phyloP scores from a whole-genome alignment of 192 early-diverging fungal species.

The Lobosporangium transversale region DNA sequence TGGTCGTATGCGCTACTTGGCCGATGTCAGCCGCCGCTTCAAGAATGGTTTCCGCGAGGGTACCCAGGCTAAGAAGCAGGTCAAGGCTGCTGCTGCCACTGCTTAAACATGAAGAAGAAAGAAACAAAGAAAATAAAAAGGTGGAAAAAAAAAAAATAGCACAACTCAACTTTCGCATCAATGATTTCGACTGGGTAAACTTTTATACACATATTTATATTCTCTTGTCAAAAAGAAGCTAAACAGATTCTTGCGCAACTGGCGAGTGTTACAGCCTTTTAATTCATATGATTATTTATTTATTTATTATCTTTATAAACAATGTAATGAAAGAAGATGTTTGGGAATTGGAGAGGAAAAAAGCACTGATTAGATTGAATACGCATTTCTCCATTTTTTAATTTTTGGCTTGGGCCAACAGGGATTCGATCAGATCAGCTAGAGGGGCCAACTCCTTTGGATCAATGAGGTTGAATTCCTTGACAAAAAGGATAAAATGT shows the following conservation, averaged over 20 bases:
- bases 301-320: not conserved
- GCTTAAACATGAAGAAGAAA: constrained; percentile 9
- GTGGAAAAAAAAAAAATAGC: no score
- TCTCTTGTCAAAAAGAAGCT: not conserved
- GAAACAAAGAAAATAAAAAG: constrained; percentile 5
- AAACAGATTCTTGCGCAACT: not conserved
- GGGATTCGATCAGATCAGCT: constrained; percentile 69
- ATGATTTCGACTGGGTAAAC: constrained; percentile 1
- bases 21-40: constrained; percentile 85
- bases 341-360: not conserved
- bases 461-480: constrained; percentile 89
- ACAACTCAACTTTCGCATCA: no score
- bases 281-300: not conserved
- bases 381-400: no score
- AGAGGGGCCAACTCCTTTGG: constrained; percentile 84
- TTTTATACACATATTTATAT: not conserved
- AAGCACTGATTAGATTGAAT: not conserved
- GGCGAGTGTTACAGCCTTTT: not conserved
- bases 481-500: constrained; percentile 92
- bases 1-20: constrained; percentile 97
- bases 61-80: constrained; percentile 57
- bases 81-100: constrained; percentile 37
- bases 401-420: constrained; percentile 39
- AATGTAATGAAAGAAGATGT: not conserved
- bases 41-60: constrained; percentile 99